Evolutionary conservation across 2,329 filamentous ascomycete species (phyloP).

Genomic region (Nectriaceae sp.): DNA sequence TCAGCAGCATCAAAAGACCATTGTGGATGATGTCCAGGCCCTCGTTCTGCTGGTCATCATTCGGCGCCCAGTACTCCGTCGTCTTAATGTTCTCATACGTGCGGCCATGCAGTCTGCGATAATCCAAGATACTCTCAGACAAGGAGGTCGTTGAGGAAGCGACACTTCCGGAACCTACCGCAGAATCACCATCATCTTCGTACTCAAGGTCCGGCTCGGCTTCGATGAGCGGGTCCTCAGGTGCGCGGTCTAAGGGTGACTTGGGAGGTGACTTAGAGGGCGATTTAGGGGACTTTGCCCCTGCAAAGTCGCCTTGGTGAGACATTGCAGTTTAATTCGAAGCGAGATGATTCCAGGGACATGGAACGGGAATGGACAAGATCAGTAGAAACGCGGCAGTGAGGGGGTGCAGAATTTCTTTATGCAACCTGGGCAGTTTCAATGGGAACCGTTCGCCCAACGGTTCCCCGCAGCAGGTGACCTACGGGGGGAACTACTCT

Average conservation of each 20-base stretch:
- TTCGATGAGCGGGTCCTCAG: conserved; percentile 1
- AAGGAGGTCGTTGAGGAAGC: conserved; percentile 14
- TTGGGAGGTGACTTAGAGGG: conserved; percentile 4
- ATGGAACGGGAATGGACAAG: too few species aligned
- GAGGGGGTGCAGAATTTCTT: too few species aligned
- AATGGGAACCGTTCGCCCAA: too few species aligned
- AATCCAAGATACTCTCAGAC: conserved; percentile 18
- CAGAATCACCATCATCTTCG: conserved; percentile 8
- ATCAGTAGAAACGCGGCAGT: too few species aligned
- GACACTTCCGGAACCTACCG: conserved; percentile 1
- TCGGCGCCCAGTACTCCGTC: conserved; percentile 27
- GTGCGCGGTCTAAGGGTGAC: neutral
- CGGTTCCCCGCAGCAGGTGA: too few species aligned
- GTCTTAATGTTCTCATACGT: conserved; percentile 21
- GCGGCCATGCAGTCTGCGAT: conserved; percentile 16
- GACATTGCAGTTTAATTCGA: too few species aligned
- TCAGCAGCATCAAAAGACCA: conserved; percentile 23
- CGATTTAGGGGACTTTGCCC: conserved; percentile 3
- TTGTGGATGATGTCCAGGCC: conserved; percentile 29
- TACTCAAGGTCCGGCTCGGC: neutral
- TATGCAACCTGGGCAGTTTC: too few species aligned
- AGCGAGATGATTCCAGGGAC: too few species aligned
- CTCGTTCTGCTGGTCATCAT: conserved; percentile 28
- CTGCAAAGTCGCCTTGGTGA: too few species aligned
- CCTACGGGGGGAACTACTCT: too few species aligned